Evolutionary conservation across 2,329 filamentous ascomycete genomes (phyloP).

Genomic region (Talaromyces funiculosus): DNA sequence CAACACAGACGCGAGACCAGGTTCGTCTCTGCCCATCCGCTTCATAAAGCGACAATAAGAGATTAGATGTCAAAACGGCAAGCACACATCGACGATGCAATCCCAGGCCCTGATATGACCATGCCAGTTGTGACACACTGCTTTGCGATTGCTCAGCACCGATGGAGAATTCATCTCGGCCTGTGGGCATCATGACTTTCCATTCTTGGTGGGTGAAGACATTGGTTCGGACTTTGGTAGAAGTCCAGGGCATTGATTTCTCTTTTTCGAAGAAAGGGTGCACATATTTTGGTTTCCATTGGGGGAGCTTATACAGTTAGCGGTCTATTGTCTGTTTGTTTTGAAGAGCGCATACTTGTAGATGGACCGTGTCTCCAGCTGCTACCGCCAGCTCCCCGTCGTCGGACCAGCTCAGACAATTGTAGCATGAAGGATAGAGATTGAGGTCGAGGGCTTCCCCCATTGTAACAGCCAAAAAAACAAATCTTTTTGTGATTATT

Average conservation of each 20-base stretch:
- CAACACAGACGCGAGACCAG: constrained; percentile 50
- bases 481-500: neutral
- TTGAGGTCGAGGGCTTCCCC: constrained; percentile 28
- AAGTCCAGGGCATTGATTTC: constrained; percentile 31
- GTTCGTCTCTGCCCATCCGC: constrained; percentile 40
- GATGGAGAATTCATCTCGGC: constrained; percentile 47
- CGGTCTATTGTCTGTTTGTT: neutral
- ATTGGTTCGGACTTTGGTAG: constrained; percentile 44
- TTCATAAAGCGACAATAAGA: constrained; percentile 54
- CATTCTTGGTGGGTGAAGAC: constrained; percentile 50
- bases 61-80: constrained; percentile 52
- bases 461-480: neutral
- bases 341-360: constrained; percentile 38
- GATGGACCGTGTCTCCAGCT: constrained; percentile 50
- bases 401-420: constrained; percentile 54
- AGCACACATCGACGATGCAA: constrained; percentile 51
- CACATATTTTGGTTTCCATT: constrained; percentile 14
- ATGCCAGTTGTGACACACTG: constrained; percentile 45
- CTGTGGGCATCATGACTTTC: constrained; percentile 42
- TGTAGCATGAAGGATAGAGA: constrained; percentile 47
- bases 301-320: constrained; percentile 7
- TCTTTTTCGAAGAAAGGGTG: constrained; percentile 14
- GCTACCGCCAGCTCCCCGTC: constrained; percentile 55
- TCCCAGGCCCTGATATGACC: constrained; percentile 54
- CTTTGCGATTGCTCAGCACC: constrained; percentile 55